Base-by-base conservation (phyloP, 768 basidiomycete species). In the Psilocybe cubensis region DNA sequence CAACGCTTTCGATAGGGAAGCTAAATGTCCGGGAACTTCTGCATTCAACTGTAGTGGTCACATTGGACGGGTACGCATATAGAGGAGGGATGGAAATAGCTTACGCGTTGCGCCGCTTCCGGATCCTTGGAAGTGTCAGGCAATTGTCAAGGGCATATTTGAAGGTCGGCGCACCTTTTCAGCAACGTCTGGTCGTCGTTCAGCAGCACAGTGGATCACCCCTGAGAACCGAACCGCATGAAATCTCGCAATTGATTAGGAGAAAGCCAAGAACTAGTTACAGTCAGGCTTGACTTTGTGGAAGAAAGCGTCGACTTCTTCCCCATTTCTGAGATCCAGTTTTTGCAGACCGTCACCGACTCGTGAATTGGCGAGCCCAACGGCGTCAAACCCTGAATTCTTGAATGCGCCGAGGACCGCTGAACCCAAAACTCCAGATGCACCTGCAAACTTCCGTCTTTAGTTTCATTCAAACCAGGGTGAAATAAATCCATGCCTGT, bases 191-290 rank as follows among this genome's bases (percentile, higher is more conserved):
- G 96, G 94, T 42, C 95, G 78, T 59, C 96, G 76, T 74, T 98
- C 96, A 2, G 96, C 96, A 12, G 96, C 96, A 66, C 95, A 97
- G 68, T 98, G 96, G 14, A 98, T 86, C 35, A 98, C 85, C 86
- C 89, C 88, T 90, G 67, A 44, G 28, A 31, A 43, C 28, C 18
- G 41, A 43, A 25, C 42, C 31, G 35, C 29, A 45, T 52, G 18
- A 49, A 40, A n/a, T 43, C 17, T 12, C 20, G 38, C 35, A 23
- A 18, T 18, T 18, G 27, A 40, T 25, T 35, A 29, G 38, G 14
- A n/a, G 9, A 23, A 28, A 43, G 40, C 35, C 6, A 43, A 38
- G 51, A 31, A 43, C 2, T 12, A 44, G 47, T 66, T 71, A 93
- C 92, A 92, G 54, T 88, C 74, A 0, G 93, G 91, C 54, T 81